Evolutionary conservation across 371 early-diverging fungal genomes (phyloP).

Genomic region (Funneliformis caledonium): DNA sequence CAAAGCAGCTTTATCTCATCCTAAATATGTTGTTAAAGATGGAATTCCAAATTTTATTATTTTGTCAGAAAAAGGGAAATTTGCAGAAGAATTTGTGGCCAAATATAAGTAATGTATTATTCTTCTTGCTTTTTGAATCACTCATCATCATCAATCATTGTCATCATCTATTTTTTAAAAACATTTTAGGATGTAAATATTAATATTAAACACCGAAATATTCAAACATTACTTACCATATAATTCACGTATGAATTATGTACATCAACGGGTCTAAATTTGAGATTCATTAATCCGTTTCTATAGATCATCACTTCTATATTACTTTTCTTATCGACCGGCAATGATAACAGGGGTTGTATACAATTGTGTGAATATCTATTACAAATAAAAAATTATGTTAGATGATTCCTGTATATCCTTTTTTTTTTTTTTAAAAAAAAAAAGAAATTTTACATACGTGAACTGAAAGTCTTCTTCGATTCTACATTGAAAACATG

Average conservation of each 20-base stretch:
- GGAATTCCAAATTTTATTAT: conserved; percentile 76
- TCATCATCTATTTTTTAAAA: background rate
- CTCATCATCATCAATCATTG: background rate
- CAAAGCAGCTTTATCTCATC: conserved; percentile 56
- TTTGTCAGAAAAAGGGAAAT: conserved; percentile 59
- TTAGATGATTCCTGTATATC: too few relatives aligned
- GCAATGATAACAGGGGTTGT: background rate
- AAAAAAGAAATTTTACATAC: background rate
- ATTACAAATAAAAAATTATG: background rate
- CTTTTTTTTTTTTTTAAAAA: too few relatives aligned
- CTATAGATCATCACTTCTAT: background rate
- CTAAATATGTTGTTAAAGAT: conserved; percentile 66
- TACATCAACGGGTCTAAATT: background rate
- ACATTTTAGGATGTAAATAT: background rate
- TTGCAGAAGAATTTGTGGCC: conserved; percentile 65
- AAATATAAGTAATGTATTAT: conserved; percentile 50
- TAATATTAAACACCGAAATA: background rate
- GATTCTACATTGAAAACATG: background rate
- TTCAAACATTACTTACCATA: background rate
- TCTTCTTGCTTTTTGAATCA: background rate
- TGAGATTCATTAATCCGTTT: background rate
- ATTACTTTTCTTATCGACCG: background rate
- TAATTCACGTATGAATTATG: background rate
- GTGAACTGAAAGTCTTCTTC: background rate
- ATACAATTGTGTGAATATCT: background rate